These are phyloP conservation scores for Spergularia marina DNA, from an alignment of 148 eudicot species.

Conservation along the genomic window DNA sequence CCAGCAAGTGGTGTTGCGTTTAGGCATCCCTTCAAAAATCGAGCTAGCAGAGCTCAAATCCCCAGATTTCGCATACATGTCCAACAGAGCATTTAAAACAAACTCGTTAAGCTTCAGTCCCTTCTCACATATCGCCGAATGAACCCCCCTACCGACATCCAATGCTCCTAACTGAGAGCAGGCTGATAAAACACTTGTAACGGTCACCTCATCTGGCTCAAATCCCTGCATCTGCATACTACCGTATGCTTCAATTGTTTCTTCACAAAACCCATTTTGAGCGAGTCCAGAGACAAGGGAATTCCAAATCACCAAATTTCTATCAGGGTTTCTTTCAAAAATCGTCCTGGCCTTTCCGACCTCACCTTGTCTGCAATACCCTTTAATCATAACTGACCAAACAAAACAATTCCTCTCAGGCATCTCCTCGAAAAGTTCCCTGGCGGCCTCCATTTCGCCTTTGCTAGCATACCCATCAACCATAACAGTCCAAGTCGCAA, in stretches of 20 bases:
- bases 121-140: conserved; percentile 32
- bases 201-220: conserved; percentile 60
- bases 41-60: conserved; percentile 50
- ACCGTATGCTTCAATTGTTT: conserved; percentile 43
- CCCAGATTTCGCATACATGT: conserved; percentile 83
- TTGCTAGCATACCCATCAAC: conserved; percentile 58
- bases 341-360: conserved; percentile 39
- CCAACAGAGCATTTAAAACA: conserved; percentile 57
- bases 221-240: conserved; percentile 52
- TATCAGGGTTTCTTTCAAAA: conserved; percentile 36
- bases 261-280: conserved; percentile 58
- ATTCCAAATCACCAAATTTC: conserved; percentile 66
- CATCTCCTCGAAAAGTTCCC: conserved; percentile 57
- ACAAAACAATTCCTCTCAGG: conserved; percentile 46
- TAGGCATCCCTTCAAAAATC: conserved; percentile 42
- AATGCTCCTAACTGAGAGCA: conserved; percentile 58
- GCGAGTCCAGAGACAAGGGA: conserved; percentile 53
- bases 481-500: conserved; percentile 71
- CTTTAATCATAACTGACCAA: conserved; percentile 64
- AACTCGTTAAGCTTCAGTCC: conserved; percentile 41
- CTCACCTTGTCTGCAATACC: conserved; percentile 60
- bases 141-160: conserved; percentile 55
- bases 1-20: conserved; percentile 47
- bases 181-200: conserved; percentile 58
- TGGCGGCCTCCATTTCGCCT: conserved; percentile 64